phyloP scores from a whole-genome alignment of 164 flowering plant species.

The Brasenia schreberi region DNA sequence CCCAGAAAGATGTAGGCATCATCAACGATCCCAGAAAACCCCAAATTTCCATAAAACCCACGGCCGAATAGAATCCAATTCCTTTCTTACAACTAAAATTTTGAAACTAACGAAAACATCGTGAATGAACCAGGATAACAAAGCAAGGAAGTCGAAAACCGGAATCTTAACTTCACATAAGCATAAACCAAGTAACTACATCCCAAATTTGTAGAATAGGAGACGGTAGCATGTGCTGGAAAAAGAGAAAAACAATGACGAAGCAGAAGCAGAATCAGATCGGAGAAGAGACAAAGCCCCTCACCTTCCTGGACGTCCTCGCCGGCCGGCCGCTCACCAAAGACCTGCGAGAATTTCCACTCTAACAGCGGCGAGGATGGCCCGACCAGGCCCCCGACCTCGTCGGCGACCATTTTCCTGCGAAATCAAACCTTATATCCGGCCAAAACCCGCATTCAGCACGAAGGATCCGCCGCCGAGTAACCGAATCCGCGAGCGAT shows the following conservation, averaged over 20 bases:
- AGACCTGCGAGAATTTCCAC: conserved; percentile 89
- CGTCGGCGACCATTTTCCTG: conserved; percentile 33
- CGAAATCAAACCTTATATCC: conserved; percentile 8
- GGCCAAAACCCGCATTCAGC: conserved; percentile 1
- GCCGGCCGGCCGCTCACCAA: conserved; percentile 73
- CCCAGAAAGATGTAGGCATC: too few species aligned
- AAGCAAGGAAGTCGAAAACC: too few species aligned
- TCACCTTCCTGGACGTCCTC: conserved; percentile 87
- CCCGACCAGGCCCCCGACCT: conserved; percentile 16
- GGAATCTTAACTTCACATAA: not conserved
- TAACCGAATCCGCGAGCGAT: not conserved
- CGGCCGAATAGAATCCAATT: too few species aligned
- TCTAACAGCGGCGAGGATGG: conserved; percentile 40
- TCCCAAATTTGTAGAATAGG: too few species aligned
- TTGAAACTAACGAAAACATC: too few species aligned
- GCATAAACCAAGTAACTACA: too few species aligned
- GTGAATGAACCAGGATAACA: too few species aligned
- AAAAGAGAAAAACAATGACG: not conserved
- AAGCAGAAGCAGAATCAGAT: not conserved
- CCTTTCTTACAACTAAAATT: too few species aligned
- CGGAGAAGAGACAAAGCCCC: not conserved
- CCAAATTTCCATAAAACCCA: too few species aligned
- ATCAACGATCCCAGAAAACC: too few species aligned
- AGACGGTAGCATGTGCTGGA: not conserved
- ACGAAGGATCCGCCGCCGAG: conserved; percentile 4